Evolutionary conservation across 2,329 filamentous ascomycete genomes (phyloP), one percentile per base, ranked within the genome.

Genomic region (Epicoccum nigrum): DNA sequence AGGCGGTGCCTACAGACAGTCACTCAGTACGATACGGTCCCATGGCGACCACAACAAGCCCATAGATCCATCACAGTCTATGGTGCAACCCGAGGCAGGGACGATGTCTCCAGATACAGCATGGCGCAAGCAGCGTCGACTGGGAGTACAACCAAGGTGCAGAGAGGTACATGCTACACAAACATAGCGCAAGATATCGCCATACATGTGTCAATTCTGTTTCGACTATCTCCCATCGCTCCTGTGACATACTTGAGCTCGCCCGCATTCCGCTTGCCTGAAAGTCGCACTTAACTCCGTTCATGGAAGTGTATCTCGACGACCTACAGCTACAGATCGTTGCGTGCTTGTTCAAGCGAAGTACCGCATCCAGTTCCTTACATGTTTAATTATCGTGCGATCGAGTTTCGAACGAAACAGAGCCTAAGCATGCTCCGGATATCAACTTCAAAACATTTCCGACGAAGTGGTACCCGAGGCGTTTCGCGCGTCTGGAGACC

Each of bases 401-500:
- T n/a, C n/a, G n/a, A n/a, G n/a, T n/a, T n/a, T n/a, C n/a, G 3
- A 5, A 5, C 28, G 28, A 35, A 21, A 31, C 16, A 41, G 13
- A 13, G 25, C 12, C 27, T n/a, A 17, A 9, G 11, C 9, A 9
- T 31, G 25, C 38, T 31, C 33, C 37, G 12, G 15, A 28, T 2
- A 25, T 13, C 32, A 7, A 12, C 33, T 35, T 37, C 16, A 16
- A 21, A 17, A 19, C 12, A 38, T 7, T 9, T 39, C 43, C 43
- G 28, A 31, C 25, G 23, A 11, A 20, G 23, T 28, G 49, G 43
- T 38, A 43, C 32, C 20, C 19, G 9, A 11, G 31, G 43, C 49
- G 49, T 27, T 12, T 23, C 35, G 23, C 49, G 49, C 49, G 49
- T 23, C 49, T 52, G 49, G 21, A 15, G 17, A 20, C 44, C 38